phyloP scores from a whole-genome alignment of 805 yeast genomes.

The Metahyphopichia silvanorum region DNA sequence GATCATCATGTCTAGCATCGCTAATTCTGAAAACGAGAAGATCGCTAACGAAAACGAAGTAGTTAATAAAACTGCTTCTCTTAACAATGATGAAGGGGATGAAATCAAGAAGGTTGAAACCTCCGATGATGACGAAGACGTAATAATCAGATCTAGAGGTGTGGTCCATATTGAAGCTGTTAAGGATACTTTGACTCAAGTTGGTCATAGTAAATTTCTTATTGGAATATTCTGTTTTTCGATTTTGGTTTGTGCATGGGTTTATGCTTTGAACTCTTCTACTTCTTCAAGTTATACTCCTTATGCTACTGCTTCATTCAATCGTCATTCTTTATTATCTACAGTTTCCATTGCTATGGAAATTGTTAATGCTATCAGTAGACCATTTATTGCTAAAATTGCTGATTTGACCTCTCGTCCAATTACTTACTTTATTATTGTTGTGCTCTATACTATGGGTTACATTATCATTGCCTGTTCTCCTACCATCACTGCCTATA shows the following conservation, averaged over 20 bases:
- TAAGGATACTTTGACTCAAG: slow-evolving; percentile 10
- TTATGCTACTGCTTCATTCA: slow-evolving; percentile 21
- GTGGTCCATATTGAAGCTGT: slow-evolving; percentile 23
- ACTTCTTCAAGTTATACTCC: slow-evolving; percentile 33
- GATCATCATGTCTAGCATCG: no score
- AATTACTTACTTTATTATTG: slow-evolving; percentile 10
- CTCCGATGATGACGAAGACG: no score
- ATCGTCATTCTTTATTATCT: slow-evolving; percentile 16
- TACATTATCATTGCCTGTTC: slow-evolving; percentile 17
- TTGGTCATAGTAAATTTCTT: slow-evolving; percentile 7
- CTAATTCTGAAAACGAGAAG: no score
- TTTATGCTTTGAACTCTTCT: slow-evolving; percentile 20
- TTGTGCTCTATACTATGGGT: slow-evolving; percentile 18
- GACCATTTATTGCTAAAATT: slow-evolving; percentile 20
- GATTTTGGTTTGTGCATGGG: slow-evolving; percentile 23
- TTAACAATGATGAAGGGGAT: no score
- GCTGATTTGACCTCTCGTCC: slow-evolving; percentile 23
- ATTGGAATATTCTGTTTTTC: slow-evolving; percentile 13
- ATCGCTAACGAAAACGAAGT: no score
- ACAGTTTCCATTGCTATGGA: slow-evolving; percentile 17
- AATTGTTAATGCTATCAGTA: slow-evolving; percentile 17
- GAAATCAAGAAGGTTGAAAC: no score
- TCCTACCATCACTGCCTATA: slow-evolving; percentile 17
- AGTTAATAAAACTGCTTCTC: no score
- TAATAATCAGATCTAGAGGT: slow-evolving; percentile 17